Conservation (phyloP, 2,329 filamentous ascomycete species). For the Leptographium flavum region DNA sequence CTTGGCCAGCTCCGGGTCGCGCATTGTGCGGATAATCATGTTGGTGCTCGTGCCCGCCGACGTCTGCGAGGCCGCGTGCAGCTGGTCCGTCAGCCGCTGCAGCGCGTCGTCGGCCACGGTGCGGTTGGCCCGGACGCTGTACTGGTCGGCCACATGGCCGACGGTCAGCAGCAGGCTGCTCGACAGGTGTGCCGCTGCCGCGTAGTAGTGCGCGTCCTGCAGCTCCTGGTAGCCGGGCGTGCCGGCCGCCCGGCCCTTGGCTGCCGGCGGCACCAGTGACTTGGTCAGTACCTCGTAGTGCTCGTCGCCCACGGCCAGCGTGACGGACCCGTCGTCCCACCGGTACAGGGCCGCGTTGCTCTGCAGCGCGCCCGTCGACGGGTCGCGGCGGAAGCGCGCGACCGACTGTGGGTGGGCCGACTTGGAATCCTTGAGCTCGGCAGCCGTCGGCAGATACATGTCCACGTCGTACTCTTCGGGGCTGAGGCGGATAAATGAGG, state of each 20-base stretch:
- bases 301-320: slow-evolving; percentile 58
- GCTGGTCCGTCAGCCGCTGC: slow-evolving; percentile 49
- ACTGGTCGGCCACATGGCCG: slow-evolving; percentile 61
- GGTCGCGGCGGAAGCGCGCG: slow-evolving; percentile 54
- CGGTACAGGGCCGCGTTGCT: slow-evolving; percentile 63
- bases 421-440: slow-evolving; percentile 37
- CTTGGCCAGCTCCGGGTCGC: slow-evolving; percentile 64
- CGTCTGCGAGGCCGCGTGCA: slow-evolving; percentile 48
- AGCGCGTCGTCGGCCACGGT: slow-evolving; percentile 58
- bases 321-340: slow-evolving; percentile 70
- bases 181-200: slow-evolving; percentile 54
- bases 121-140: slow-evolving; percentile 53
- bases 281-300: slow-evolving; percentile 66
- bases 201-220: slow-evolving; percentile 63
- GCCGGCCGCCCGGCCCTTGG: neutral
- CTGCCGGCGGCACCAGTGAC: slow-evolving; percentile 43
- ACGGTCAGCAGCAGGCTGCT: slow-evolving; percentile 58
- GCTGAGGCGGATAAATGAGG: slow-evolving; percentile 56
- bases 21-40: slow-evolving; percentile 54
- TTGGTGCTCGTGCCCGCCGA: slow-evolving; percentile 35
- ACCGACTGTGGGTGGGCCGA: slow-evolving; percentile 47
- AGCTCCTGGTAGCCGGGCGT: slow-evolving; percentile 38
- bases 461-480: slow-evolving; percentile 52
- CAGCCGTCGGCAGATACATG: slow-evolving; percentile 46
- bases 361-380: slow-evolving; percentile 49